Base-by-base conservation (phyloP, 164 flowering plant genomes). In the Brasenia schreberi region DNA sequence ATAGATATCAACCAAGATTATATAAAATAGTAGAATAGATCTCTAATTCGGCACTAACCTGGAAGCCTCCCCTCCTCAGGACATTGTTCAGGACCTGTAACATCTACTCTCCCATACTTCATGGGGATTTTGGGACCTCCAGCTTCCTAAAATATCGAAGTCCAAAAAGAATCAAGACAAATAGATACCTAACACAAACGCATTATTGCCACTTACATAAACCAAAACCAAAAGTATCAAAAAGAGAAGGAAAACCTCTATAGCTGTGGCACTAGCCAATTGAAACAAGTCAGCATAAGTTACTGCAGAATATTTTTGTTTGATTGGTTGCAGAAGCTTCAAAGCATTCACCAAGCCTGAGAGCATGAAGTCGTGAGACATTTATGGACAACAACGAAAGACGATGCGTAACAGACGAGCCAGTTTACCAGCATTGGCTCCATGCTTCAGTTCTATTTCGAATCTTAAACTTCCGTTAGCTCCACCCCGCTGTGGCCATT, bases 11-110 rank as follows among this genome's bases (percentile, higher is more conserved):
- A 45, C 53, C 53, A 45, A 45, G 12, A 45, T 45, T 45, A 45
- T 12, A 45, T 45, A 1, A 7, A 23, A 23, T 45, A 45, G 12
- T 45, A 45, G 12, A 7, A 45, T 45, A 12, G 53, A 45, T 7
- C 7, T 12, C 12, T 45, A 12, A 45, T 7, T 7, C 27, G 1
- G 53, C 62, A 19, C 78, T 76, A 64, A 91, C 99, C 97, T 68
- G 99, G 99, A 75, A 94, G 97, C 72, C 82, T 88, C 66, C 99
- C 97, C 81, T 94, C 97, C 69, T 84, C 90, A 43, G 97, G 97
- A 71, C 97, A 91, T 74, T 87, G 81, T 1, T 86, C 88, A 68
- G 99, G 93, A 68, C 67, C 83, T 43, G 87, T 67, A 5, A 79
- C 89, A 82, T 94, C 99, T 65, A 87, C 93, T 76, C 97, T 78